Evolutionary conservation across 345 rosid species (phyloP), one percentile per base, ranked within the genome.

Genomic region (Hevea brasiliensis): DNA sequence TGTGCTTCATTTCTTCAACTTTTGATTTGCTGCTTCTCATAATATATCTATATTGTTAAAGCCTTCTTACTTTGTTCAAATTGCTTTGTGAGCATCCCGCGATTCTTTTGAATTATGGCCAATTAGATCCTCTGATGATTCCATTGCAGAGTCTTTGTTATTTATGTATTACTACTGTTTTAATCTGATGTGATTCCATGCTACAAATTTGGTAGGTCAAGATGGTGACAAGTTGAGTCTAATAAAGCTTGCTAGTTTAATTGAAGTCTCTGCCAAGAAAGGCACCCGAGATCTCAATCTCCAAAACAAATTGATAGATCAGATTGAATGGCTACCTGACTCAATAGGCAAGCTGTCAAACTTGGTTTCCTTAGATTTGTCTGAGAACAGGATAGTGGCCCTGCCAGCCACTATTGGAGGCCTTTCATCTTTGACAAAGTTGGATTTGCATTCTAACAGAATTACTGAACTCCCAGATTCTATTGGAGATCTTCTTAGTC

Each of bases 291-390:
- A 91, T 77, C 89, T 95, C 75, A 87, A 88, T 74, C 93, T 95
- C 62, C 96, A 87, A 71, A 85, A 82, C 81, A 92, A 84, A 84
- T 77, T 95, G 83, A 89, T 84, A 87, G 97, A 95, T 79, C 90
- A 89, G 71, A 80, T 92, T 11, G 98, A 91, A 18, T 95, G 99
- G 99, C 87, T 95, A 35, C 99, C 99, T 4, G 99, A 91, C 66
- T 95, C 99, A 6, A 75, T 91, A n/a, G 99, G 98, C 58, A 95
- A 91, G 82, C 73, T 95, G 45, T 86, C 90, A 7, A 77, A 86
- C 78, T 86, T 95, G 74, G 78, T 87, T 66, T 78, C 84, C 50
- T 74, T 95, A 35, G 94, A 95, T 85, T 80, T 95, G 67, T 95
- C 99, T 21, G 96, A 95, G 75, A 95, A 95, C 80, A 81, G 87